Evolutionary conservation across 352 stramenopile species (phyloP).

Genomic region (Discostella stelligera): DNA sequence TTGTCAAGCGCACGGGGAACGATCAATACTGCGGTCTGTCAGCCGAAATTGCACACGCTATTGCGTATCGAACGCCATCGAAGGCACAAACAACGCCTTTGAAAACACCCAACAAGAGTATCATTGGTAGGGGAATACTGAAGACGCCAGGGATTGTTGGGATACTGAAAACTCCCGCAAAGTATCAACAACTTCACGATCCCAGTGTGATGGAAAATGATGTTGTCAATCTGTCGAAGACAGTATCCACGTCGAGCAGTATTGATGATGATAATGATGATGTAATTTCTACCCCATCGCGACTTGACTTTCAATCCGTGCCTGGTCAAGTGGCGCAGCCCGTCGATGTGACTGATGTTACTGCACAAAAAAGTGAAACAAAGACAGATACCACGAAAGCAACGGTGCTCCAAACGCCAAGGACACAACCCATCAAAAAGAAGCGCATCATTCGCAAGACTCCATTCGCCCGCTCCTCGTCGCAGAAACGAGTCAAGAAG

Average conservation of each 20-base stretch:
- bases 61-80: conserved; percentile 17
- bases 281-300: not conserved
- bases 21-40: conserved; percentile 40
- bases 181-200: conserved; percentile 8
- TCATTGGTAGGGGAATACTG: conserved; percentile 7
- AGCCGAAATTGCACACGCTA: conserved; percentile 35
- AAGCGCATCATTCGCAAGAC: conserved; percentile 23
- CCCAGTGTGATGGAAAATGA: conserved; percentile 11
- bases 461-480: conserved; percentile 12
- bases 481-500: conserved; percentile 44
- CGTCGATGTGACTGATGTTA: too few relatives aligned
- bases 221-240: conserved; percentile 8
- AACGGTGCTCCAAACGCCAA: not conserved
- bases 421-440: conserved; percentile 15
- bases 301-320: not conserved
- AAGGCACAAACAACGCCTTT: conserved; percentile 4
- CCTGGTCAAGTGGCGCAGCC: not conserved
- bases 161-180: not conserved
- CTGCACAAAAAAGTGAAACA: not conserved
- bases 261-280: not conserved
- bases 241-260: conserved; percentile 22
- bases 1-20: conserved; percentile 19
- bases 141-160: conserved; percentile 1
- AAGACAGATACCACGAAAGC: not conserved
- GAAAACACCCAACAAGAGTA: not conserved